A percentile compares a stretch with the other conserved stretches of the same genome.
phyloP scores from a whole-genome alignment of 2,329 filamentous ascomycete species.

The Ophiostoma piceae region DNA sequence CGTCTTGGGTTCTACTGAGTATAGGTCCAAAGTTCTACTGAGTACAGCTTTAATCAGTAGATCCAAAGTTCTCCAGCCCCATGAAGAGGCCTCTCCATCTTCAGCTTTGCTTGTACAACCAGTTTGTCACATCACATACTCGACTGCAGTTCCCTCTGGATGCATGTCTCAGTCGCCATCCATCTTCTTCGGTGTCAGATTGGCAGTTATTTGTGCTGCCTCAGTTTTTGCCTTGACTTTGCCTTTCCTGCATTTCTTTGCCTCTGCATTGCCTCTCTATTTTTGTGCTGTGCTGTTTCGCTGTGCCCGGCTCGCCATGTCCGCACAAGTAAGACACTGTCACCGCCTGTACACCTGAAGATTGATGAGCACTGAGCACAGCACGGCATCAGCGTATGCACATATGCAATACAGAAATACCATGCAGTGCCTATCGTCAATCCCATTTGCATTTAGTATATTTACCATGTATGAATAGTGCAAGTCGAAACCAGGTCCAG shows the following conservation, averaged over 20 bases:
- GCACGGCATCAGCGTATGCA: not conserved
- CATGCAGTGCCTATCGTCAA: not conserved
- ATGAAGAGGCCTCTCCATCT: not conserved
- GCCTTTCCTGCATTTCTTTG: not conserved
- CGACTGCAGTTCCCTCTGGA: not conserved
- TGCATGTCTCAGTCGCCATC: conserved; percentile 7
- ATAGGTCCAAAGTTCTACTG: too few species aligned
- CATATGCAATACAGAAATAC: not conserved
- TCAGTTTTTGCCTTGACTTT: not conserved
- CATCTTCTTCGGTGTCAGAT: conserved; percentile 4
- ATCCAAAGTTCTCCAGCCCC: not conserved
- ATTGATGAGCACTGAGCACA: too few species aligned
- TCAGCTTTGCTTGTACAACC: not conserved
- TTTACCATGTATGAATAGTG: too few species aligned
- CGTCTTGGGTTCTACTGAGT: not conserved
- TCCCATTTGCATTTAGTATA: too few species aligned
- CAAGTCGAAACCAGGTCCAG: not conserved
- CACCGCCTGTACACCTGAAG: not conserved
- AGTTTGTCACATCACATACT: not conserved
- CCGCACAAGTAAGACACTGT: not conserved
- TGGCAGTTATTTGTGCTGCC: not conserved
- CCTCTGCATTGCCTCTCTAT: not conserved
- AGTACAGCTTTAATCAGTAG: too few species aligned
- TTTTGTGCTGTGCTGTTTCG: not conserved
- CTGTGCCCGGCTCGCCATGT: not conserved